Base-by-base conservation (phyloP, 1,284 basidiomycete species). In the Gomphus bonarii region DNA sequence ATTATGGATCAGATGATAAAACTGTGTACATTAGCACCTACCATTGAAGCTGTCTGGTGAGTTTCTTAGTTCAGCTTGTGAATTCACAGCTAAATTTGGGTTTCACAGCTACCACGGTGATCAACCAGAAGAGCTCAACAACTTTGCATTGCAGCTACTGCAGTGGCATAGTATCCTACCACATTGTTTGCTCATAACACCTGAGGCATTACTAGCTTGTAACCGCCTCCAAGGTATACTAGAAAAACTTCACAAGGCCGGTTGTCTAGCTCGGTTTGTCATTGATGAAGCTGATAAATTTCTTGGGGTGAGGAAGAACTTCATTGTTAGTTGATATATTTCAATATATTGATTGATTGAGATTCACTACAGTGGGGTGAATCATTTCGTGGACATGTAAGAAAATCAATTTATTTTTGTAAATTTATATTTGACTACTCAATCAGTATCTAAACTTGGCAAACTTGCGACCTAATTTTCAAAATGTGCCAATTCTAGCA, bases 231-330 rank as follows among this genome's bases (percentile, higher is more conserved):
- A 5, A 8, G 11, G 14, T 25, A 25, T 22, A 25, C 33, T 35
- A 12, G 33, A 35, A 35, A 35, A 2, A 7, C 3, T 35, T 35
- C 16, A 44, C 38, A 42, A 40, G 36, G 20, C 12, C n/a, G 48
- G 42, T 22, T 18, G 48, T 20, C 43, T 57, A 25, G 55, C 16
- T 16, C 30, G 47, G 28, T 43, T 57, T 20, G 49, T 57, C 10
- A 33, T 57, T 28, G 55, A 57, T 30, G 55, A 57, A 46, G 55
- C 49, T n/a, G 48, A 57, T n/a, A 49, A 57, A 50, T n/a, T 51
- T 31, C n/a, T 57, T 11, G 38, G 22, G 14, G 55, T 57, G 25
- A 30, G 55, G 31, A 28, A 28, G 25, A 28, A 28, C 25, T 28
- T 28, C 25, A 28, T 28, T 28, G 25, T 28, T 28, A 28, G 25